A percentile compares a stretch with the other conserved stretches of the same genome.
phyloP scores from a whole-genome alignment of 176 grass and related monocot genomes.

The Cocos nucifera region DNA sequence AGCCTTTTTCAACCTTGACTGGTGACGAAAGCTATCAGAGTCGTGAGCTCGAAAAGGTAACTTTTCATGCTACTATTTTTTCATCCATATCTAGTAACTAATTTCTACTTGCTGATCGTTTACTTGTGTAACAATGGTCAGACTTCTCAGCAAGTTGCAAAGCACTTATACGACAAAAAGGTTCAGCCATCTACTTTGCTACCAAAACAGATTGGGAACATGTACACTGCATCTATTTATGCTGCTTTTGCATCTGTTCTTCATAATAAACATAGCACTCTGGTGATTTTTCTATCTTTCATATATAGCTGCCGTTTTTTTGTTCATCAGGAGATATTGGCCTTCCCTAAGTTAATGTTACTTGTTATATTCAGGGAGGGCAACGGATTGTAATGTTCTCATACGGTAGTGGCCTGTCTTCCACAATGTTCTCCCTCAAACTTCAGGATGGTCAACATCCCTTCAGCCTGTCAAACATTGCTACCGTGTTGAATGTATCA shows the following conservation, averaged over 20 bases:
- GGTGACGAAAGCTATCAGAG: slow-evolving; percentile 50
- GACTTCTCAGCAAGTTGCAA: slow-evolving; percentile 92
- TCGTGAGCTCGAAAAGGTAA: slow-evolving; percentile 63
- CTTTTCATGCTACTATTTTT: slow-evolving; percentile 10
- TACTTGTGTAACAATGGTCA: slow-evolving; percentile 23
- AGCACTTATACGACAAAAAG: slow-evolving; percentile 65
- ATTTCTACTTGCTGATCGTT: slow-evolving; percentile 13
- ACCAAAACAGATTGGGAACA: slow-evolving; percentile 73
- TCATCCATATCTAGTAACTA: slow-evolving; percentile 13
- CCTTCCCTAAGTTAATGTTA: slow-evolving; percentile 15
- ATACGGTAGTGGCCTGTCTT: slow-evolving; percentile 91
- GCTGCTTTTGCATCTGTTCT: slow-evolving; percentile 61
- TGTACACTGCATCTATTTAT: slow-evolving; percentile 78
- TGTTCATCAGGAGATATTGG: neutral
- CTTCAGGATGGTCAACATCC: slow-evolving; percentile 55
- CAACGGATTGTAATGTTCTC: slow-evolving; percentile 97
- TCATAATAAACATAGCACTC: slow-evolving; percentile 47
- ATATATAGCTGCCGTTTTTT: slow-evolving; percentile 3
- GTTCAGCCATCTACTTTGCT: slow-evolving; percentile 66
- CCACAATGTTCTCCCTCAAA: slow-evolving; percentile 86
- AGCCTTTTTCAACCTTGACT: slow-evolving; percentile 45
- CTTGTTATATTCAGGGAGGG: slow-evolving; percentile 28
- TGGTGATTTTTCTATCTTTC: slow-evolving; percentile 37
- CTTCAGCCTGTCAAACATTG: slow-evolving; percentile 73
- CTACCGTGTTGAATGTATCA: slow-evolving; percentile 52